Base-by-base conservation (phyloP, 2,329 filamentous ascomycete genomes). In the Phialocephala subalpina region DNA sequence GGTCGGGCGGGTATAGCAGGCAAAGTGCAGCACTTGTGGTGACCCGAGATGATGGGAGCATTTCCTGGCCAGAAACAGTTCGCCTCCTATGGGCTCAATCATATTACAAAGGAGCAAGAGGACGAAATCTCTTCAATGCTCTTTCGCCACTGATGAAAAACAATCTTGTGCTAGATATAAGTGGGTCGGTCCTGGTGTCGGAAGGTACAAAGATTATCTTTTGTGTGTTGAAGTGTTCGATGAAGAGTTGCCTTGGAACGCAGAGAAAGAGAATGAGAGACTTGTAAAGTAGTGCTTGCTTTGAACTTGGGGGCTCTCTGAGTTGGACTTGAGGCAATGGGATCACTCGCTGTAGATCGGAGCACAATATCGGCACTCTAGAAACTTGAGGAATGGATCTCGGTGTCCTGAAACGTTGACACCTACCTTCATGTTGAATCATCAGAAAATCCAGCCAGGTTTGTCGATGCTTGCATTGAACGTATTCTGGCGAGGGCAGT, bases 201-300 rank as follows among this genome's bases (percentile, higher is more conserved):
- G 29, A 12, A 6, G 14, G 2, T 55, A 18, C 18, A 27, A 49
- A 11, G 47, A 59, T 2, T 22, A 40, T n/a, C 66, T 66, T 29
- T 55, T 64, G 1, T 64, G 62, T 58, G 20, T 22, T 16, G 53
- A 63, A n/a, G 38, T 67, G 14, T 33, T 33, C n/a, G 62, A 65
- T 42, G 42, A 60, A 5, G 66, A 65, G 14, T 40, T 67, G n/a
- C 62, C 66, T 1, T 67, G 62, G 62, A 35, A 67, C 11, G 20
- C n/a, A 3, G 22, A 49, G 45, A 7, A 22, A 22, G 45, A 49
- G n/a, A 16, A 33, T 3, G 16, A n/a, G 20, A 27, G 45, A 49
- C 9, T 49, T 16, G 45, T 49, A 27, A 49, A 12, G 22, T 49
- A 27, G 20, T 49, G 7, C 1, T 14, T 22, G 11, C 1, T 20